Evolutionary conservation across 1,284 basidiomycete genomes (phyloP).

Genomic region (Peniophora sp.): DNA sequence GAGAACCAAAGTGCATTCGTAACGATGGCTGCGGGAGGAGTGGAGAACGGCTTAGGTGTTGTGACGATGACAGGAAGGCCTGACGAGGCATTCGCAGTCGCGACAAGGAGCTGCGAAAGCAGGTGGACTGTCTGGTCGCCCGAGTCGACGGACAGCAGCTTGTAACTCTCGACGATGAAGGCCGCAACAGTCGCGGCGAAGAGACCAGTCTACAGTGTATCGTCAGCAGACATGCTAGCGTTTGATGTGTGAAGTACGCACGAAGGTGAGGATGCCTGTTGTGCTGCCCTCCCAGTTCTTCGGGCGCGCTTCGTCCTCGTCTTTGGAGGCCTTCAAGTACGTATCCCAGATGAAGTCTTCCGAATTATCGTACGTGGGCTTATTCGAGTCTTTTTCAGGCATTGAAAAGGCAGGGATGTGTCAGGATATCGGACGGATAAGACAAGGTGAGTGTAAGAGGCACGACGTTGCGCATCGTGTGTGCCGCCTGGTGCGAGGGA

Average conservation of each 20-base stretch:
- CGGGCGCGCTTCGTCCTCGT: not conserved
- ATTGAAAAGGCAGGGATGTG: no score
- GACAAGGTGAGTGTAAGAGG: no score
- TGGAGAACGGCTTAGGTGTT: not conserved
- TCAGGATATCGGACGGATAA: no score
- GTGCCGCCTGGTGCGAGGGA: no score
- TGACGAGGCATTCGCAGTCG: not conserved
- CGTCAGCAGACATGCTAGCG: not conserved
- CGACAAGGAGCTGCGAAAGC: not conserved
- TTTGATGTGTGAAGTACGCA: not conserved
- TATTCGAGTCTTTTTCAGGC: no score
- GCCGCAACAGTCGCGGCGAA: not conserved
- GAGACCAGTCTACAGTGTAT: not conserved
- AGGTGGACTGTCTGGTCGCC: not conserved
- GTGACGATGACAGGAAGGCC: not conserved
- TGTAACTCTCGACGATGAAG: not conserved
- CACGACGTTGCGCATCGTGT: no score
- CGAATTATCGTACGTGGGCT: no score
- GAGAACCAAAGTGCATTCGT: conserved; percentile 5
- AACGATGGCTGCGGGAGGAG: conserved; percentile 1
- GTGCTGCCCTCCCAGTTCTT: not conserved
- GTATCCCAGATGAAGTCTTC: not conserved
- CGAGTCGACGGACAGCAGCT: not conserved
- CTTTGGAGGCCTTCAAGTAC: not conserved
- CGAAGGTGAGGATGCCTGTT: not conserved